Conservation (phyloP, 139 green algal genomes). For the Tetraselmis striata region DNA sequence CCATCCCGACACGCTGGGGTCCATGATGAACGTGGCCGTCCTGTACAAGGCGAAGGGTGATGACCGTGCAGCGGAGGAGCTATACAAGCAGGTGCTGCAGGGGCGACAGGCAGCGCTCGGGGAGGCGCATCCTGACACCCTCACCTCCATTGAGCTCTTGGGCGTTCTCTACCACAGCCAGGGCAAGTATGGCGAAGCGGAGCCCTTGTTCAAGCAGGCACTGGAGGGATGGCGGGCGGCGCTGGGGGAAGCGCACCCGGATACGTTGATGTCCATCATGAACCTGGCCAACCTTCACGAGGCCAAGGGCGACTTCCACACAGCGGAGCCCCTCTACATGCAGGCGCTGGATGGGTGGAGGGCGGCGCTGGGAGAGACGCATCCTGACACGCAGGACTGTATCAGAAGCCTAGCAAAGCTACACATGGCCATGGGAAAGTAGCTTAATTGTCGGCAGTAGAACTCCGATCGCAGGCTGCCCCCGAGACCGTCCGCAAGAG, state of each 20-base stretch:
- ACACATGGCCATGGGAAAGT: no score
- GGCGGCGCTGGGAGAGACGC: conserved; percentile 11
- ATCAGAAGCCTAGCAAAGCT: no score
- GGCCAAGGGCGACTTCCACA: conserved; percentile 6
- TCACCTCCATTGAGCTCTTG: conserved; percentile 13
- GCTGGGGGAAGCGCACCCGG: conserved; percentile 11
- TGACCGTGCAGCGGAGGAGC: conserved; percentile 5
- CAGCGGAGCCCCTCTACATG: conserved; percentile 19
- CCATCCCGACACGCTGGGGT: neutral
- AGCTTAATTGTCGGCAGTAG: no score
- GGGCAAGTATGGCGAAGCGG: conserved; percentile 6
- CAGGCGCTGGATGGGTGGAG: conserved; percentile 13
- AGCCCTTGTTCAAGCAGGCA: conserved; percentile 8
- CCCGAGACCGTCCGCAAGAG: no score
- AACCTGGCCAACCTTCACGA: conserved; percentile 6
- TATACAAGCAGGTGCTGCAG: conserved; percentile 3
- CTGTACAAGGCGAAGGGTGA: neutral
- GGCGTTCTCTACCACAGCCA: neutral
- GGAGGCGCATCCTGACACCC: conserved; percentile 12
- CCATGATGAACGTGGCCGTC: conserved; percentile 14
- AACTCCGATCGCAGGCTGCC: no score
- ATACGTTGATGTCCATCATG: conserved; percentile 8
- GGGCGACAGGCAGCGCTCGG: neutral
- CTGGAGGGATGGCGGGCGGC: neutral
- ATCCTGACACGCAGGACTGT: conserved; percentile 10